A percentile compares a stretch with the other conserved stretches of the same genome.
These are phyloP conservation scores for Rugonectria rugulosa DNA, from an alignment of 2,329 filamentous ascomycete species.

Conservation along the genomic window DNA sequence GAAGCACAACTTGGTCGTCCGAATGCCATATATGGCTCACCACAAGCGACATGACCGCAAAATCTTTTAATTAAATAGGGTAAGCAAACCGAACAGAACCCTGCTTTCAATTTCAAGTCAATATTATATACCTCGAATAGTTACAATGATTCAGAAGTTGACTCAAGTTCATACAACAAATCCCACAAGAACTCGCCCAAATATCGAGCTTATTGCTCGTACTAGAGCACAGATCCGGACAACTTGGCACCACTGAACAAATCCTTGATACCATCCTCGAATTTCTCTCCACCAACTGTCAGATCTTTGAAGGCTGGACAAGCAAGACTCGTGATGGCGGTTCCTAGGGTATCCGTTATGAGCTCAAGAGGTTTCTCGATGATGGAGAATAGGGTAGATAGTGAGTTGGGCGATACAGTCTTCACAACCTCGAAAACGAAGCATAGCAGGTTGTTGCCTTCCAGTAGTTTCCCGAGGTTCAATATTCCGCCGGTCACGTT, in stretches of 20 bases:
- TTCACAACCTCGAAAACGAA: constrained; percentile 46
- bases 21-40: no score
- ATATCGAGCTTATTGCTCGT: no score
- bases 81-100: no score
- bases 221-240: constrained; percentile 1
- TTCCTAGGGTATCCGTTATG: constrained; percentile 14
- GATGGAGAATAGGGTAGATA: constrained; percentile 15
- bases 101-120: no score
- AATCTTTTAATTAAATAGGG: no score
- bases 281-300: constrained; percentile 14
- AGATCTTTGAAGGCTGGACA: constrained; percentile 20
- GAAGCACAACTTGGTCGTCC: no score
- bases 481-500: constrained; percentile 55
- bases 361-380: constrained; percentile 10
- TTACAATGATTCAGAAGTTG: no score
- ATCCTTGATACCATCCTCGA: constrained; percentile 4
- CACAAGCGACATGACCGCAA: no score
- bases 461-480: constrained; percentile 47
- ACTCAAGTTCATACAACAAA: no score
- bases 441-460: constrained; percentile 57
- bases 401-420: constrained; percentile 31
- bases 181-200: no score
- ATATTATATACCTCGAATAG: no score
- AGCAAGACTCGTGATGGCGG: constrained; percentile 2
- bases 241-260: constrained; percentile 12